Percentiles rank a stretch among this genome's conserved stretches.
Evolutionary conservation across 2,329 filamentous ascomycete genomes (phyloP).

Genomic region (Botryotinia convoluta): DNA sequence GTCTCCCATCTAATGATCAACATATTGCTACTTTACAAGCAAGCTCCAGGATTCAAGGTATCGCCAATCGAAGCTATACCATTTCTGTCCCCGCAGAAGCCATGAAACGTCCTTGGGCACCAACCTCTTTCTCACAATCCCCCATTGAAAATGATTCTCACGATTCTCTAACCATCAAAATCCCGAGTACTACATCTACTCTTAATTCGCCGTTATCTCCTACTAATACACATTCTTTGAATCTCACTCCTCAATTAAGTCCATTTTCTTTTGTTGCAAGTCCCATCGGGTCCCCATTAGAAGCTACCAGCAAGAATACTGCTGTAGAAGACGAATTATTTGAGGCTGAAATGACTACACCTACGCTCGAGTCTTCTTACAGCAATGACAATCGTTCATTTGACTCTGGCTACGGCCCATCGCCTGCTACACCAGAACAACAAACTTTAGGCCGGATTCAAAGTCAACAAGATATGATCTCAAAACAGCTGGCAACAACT

Average conservation of each 20-base stretch:
- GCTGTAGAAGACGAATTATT: conserved; percentile 51
- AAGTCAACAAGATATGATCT: conserved; percentile 21
- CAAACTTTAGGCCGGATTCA: conserved; percentile 2
- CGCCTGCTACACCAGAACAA: conserved; percentile 18
- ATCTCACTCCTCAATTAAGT: conserved; percentile 33
- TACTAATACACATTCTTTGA: conserved; percentile 25
- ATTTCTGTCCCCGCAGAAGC: conserved; percentile 25
- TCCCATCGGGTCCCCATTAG: conserved; percentile 39
- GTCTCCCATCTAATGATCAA: conserved; percentile 2
- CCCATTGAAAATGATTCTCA: not conserved
- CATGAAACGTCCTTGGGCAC: conserved; percentile 27
- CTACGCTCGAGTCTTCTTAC: conserved; percentile 19
- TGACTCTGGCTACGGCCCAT: conserved; percentile 30
- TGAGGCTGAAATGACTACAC: conserved; percentile 32
- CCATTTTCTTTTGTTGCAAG: conserved; percentile 41
- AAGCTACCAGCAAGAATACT: conserved; percentile 49
- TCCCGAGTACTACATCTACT: not conserved
- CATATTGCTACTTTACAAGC: conserved; percentile 6
- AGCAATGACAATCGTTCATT: conserved; percentile 26
- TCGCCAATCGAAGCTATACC: conserved; percentile 30
- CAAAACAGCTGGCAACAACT: conserved; percentile 51
- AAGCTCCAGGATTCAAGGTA: conserved; percentile 21
- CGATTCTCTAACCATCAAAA: conserved; percentile 19
- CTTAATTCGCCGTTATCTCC: not conserved
- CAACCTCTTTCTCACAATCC: not conserved